Evolutionary conservation across 2,329 filamentous ascomycete genomes (phyloP), one percentile per base, ranked within the genome.

Genomic region (Fusarium proliferatum): DNA sequence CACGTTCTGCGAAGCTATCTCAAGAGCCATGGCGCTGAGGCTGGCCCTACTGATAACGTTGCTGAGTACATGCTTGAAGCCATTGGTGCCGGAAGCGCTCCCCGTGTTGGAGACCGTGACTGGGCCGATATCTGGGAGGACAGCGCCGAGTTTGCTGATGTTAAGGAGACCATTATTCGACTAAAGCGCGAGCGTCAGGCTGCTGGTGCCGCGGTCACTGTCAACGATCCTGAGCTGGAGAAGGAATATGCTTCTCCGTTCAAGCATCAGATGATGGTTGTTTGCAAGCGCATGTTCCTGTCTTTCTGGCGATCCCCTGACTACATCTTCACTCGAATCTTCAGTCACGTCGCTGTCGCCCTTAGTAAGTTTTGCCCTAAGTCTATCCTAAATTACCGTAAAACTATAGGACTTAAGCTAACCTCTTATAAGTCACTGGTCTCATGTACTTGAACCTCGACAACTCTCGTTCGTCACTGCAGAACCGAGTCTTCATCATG

Each of bases 11-110:
- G 94, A 43, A 86, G 88, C 26, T 92, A 92, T 70, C 86, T 91
- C 38, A 83, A 83, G 67, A 83, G 85, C 19, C 85, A 91, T 61
- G 92, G 92, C 5, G 91, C 92, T 15, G 86, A 89, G 63, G 86
- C 88, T 16, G 82, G 84, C 17, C 83, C 85, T 3, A 87, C 85
- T 0, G 88, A 89, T 70, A 91, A 90, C 74, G 87, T 90, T 11
- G 88, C 88, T 21, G 93, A 96, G 84, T 96, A 93, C 82, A 96
- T 96, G 93, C 89, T 97, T 13, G 94, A 96, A 79, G 93, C 93
- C 10, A 92, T 96, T 43, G 93, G 94, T 60, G 93, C 93, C 30
- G 93, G 93, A 16, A 92, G 91, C 72, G 84, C 90, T 16, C 88
- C 93, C 23, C 91, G 93, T 8, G 88, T 95, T 51, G 93, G 93